phyloP scores from a whole-genome alignment of 129 eudicot species.

The Solidago caesia region DNA sequence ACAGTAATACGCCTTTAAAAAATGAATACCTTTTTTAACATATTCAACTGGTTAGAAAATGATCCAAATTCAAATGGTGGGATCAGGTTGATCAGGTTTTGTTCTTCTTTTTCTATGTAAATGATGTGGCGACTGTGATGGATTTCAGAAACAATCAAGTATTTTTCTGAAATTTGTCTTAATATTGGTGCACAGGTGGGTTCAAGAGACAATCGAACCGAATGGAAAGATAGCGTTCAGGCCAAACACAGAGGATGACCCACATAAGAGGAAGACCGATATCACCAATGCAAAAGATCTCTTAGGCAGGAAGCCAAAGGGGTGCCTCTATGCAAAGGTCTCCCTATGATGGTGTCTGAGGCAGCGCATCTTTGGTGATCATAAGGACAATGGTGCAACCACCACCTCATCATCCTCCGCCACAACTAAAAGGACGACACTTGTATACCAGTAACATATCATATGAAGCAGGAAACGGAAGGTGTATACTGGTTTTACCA shows the following conservation, averaged over 20 bases:
- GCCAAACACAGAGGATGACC: conserved; percentile 97
- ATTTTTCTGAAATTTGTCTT: no score
- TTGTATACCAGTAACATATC: conserved; percentile 8
- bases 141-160: no score
- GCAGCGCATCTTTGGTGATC: conserved; percentile 87
- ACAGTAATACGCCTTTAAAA: no score
- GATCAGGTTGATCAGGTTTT: no score
- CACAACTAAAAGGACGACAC: conserved; percentile 18
- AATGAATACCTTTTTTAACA: no score
- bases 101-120: no score
- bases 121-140: background rate
- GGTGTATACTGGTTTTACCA: conserved; percentile 27
- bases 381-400: conserved; percentile 44
- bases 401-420: conserved; percentile 15
- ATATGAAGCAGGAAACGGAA: conserved; percentile 15
- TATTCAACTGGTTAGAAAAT: no score
- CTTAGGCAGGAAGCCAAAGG: conserved; percentile 98
- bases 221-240: conserved; percentile 80
- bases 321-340: conserved; percentile 82
- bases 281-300: conserved; percentile 84
- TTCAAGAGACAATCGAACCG: conserved; percentile 89
- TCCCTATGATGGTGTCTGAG: conserved; percentile 91
- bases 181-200: conserved; percentile 53
- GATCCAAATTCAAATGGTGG: no score
- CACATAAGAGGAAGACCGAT: conserved; percentile 95